These are phyloP conservation scores for Pleurotus tuber-regium DNA, from an alignment of 768 basidiomycete species.

Conservation along the genomic window DNA sequence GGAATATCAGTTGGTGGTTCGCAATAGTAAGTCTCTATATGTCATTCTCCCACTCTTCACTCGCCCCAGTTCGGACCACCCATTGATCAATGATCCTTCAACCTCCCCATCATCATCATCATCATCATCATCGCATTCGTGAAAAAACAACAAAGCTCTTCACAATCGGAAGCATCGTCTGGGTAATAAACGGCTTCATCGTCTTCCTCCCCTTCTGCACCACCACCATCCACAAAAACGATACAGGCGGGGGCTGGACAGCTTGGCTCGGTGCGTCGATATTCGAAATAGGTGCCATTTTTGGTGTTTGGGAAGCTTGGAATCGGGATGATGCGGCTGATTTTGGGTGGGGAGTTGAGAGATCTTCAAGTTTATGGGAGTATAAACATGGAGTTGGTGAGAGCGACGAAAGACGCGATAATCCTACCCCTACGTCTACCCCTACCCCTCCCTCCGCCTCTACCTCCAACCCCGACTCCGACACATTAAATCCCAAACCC, in stretches of 20 bases:
- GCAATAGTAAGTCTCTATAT: slow-evolving; percentile 26
- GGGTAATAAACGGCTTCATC: slow-evolving; percentile 58
- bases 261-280: slow-evolving; percentile 58
- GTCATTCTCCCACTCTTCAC: too few relatives aligned
- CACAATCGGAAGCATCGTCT: slow-evolving; percentile 41
- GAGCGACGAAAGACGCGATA: background rate
- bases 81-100: too few relatives aligned
- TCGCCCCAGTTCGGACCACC: too few relatives aligned
- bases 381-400: background rate
- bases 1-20: slow-evolving; percentile 46
- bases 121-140: too few relatives aligned
- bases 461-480: background rate
- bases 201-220: slow-evolving; percentile 41
- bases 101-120: too few relatives aligned
- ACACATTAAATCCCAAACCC: background rate
- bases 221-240: background rate
- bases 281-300: slow-evolving; percentile 56
- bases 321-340: slow-evolving; percentile 40
- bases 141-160: slow-evolving; percentile 25
- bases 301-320: slow-evolving; percentile 54
- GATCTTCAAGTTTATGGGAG: slow-evolving; percentile 13
- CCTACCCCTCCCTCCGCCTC: background rate
- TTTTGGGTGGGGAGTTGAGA: slow-evolving; percentile 33
- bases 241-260: slow-evolving; percentile 33
- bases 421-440: too few relatives aligned